Evolutionary conservation across 257 asterid species (phyloP).

Genomic region (Nicotiana sylvestris): DNA sequence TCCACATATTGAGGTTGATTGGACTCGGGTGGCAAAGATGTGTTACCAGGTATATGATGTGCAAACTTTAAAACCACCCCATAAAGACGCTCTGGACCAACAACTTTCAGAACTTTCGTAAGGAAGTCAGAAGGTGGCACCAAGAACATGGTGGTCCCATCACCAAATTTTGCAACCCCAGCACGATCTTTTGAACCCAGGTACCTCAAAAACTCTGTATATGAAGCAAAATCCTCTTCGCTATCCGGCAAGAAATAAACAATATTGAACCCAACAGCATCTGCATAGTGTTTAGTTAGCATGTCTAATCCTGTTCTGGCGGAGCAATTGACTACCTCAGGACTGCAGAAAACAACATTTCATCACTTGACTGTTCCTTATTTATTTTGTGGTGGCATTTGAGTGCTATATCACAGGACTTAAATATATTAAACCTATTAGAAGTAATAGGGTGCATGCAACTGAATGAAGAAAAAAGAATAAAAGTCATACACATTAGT

Average conservation of each 20-base stretch:
- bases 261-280: conserved; percentile 75
- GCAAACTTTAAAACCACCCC: conserved; percentile 88
- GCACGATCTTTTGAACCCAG: conserved; percentile 87
- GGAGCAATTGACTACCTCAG: conserved; percentile 77
- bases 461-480: not conserved
- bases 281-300: conserved; percentile 77
- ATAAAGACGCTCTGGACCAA: conserved; percentile 92
- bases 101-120: conserved; percentile 59
- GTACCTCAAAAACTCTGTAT: conserved; percentile 81
- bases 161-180: conserved; percentile 91
- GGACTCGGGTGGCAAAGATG: conserved; percentile 17
- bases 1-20: conserved; percentile 45
- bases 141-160: conserved; percentile 87
- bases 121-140: conserved; percentile 96
- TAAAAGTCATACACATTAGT: not conserved
- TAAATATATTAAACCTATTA: not conserved
- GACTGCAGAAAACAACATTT: conserved; percentile 42
- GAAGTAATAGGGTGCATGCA: not conserved
- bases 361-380: not conserved
- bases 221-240: conserved; percentile 88
- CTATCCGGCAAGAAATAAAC: conserved; percentile 90
- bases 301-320: conserved; percentile 92
- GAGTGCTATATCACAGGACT: not conserved
- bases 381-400: not conserved
- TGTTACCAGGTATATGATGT: conserved; percentile 33